Percentiles rank a stretch among this genome's conserved stretches.
These are phyloP conservation scores for Cymbidium sinense DNA, from an alignment of 106 monocot genomes.

Conservation along the genomic window DNA sequence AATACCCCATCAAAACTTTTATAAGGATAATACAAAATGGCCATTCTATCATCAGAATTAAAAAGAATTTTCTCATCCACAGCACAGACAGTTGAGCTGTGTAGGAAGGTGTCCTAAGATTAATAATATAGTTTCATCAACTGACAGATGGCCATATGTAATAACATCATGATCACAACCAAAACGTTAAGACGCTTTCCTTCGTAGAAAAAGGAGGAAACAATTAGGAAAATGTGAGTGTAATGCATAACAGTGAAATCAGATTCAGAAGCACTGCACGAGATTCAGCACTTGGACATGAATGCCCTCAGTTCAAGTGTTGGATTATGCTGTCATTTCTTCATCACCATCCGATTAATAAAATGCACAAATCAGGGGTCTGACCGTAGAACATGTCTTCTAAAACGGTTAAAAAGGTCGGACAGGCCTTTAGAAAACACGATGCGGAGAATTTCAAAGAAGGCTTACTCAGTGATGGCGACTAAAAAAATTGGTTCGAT, in stretches of 20 bases:
- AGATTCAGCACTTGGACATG: slow-evolving; percentile 3
- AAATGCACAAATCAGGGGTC: neutral
- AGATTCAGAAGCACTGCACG: slow-evolving; percentile 20
- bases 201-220: too few relatives aligned
- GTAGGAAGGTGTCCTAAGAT: slow-evolving; percentile 55
- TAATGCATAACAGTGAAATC: neutral
- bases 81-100: neutral
- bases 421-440: neutral
- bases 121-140: slow-evolving; percentile 23
- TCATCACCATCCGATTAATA: slow-evolving; percentile 17
- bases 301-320: slow-evolving; percentile 29
- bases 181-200: neutral
- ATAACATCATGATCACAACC: neutral
- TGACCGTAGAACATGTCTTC: too few relatives aligned
- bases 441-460: neutral
- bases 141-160: neutral
- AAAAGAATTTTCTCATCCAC: slow-evolving; percentile 28
- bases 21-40: too few relatives aligned
- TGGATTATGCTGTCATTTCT: slow-evolving; percentile 14
- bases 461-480: slow-evolving; percentile 25
- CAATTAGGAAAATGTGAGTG: neutral
- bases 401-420: neutral
- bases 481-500: slow-evolving; percentile 16
- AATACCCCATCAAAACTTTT: too few relatives aligned
- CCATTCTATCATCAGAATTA: slow-evolving; percentile 3